Evolutionary conservation across 441 rosid species (phyloP), one percentile per base, ranked within the genome.

Genomic region (Pelargonium australe): DNA sequence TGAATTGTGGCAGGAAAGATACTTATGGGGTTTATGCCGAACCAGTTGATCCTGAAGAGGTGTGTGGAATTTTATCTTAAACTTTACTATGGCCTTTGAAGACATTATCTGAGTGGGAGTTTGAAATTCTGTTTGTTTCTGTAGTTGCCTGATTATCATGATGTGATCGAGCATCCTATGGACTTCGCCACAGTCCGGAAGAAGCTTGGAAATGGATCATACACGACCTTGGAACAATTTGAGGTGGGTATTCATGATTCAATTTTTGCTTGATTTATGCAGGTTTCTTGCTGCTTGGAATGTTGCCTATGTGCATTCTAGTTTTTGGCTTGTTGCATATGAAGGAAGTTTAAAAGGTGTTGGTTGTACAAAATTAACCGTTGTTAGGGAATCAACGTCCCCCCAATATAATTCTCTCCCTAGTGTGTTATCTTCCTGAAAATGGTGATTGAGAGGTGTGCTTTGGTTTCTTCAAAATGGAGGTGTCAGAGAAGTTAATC

Each of bases 11-110:
- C 87, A 90, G 96, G 94, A 88, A 88, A 80, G 96, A 90, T 76
- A 83, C 83, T 0, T 90, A 88, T 71, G 91, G 96, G 47, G 96
- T 90, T 19, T 90, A 85, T 78, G 85, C 94, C 0, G 96, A 90
- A 64, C 94, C 94, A 0, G 96, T 86, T 81, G 91, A 90, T 80
- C 89, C 88, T 23, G 85, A 87, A 72, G 88, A 88, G 90, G 90
- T 86, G 75, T 45, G 64, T 58, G 55, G 60, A 63, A 7, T 72
- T 68, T 63, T 43, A 20, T 31, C 67, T 45, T 20, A 0, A 43
- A 53, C 19, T 10, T 60, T 45, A 10, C 4, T 23, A 8, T 20
- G 4, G 8, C 4, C 7, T 53, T 16, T 58, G 63, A 58, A 5
- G 41, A 37, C 41, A 0, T 37, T 37, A 37, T 37, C 6, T 7